Evolutionary conservation across 2,329 filamentous ascomycete genomes (phyloP), one percentile per base, ranked within the genome.

Genomic region (Fusarium albosuccineum): DNA sequence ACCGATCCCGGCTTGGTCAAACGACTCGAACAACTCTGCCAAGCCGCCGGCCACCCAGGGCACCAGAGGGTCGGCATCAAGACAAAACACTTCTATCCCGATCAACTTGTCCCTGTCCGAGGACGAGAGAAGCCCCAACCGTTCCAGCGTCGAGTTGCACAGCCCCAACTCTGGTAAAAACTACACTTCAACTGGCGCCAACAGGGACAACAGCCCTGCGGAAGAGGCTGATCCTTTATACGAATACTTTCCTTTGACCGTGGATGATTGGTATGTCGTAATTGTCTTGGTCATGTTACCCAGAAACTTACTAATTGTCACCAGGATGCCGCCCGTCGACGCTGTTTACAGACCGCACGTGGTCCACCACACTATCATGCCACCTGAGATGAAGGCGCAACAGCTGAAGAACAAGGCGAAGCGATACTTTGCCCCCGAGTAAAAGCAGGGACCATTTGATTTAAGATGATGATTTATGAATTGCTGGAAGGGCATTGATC

Each of bases 271-370:
- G 92, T 87, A 77, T 73, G 80, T 56, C 46, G 17, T 36, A 29
- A 29, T 33, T 75, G 7, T 34, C 17, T 40, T 36, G n/a, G 16
- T 27, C 39, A 26, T 58, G 41, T 6, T 37, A n/a, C 36, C 49
- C 22, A 39, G 11, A 17, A 27, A 14, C 39, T 57, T 51, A 55
- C 66, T 74, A 64, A 74, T 44, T 3, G 36, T 36, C 11, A 29
- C 45, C 44, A 87, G 87, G 90, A 93, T 94, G 87, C 92, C 92
- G 3, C 93, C 93, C 1, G 92, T 97, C 4, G 93, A 97, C 78
- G 93, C 93, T 6, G 91, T 97, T 14, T 97, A 97, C 76, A 85
- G 93, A 49, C 95, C 94, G 6, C 94, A 97, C 77, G 93, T 97
- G 14, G 94, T 97, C 4, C 95, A 98, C 79, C 94, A 97, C 76